phyloP scores from a whole-genome alignment of 129 eudicot species.

The Daucus carota region DH1_v3.0 NC_030382.2:45539001-45539500 shows the following conservation, averaged over 20 bases:
- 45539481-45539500: conserved; percentile 76
- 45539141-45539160: conserved; percentile 13
- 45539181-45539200: conserved; percentile 31
- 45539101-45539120: conserved; percentile 16
- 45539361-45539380: conserved; percentile 41
- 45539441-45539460: conserved; percentile 57
- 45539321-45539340: conserved; percentile 29
- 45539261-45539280: conserved; percentile 25
- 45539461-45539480: conserved; percentile 61
- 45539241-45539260: conserved; percentile 23
- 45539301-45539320: conserved; percentile 25
- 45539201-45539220: conserved; percentile 16
- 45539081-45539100: conserved; percentile 26
- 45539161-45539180: conserved; percentile 29
- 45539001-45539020: conserved; percentile 21
- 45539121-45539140: conserved; percentile 32
- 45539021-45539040: conserved; percentile 22
- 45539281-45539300: conserved; percentile 31
- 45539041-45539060: conserved; percentile 20
- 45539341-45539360: conserved; percentile 18
- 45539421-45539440: conserved; percentile 87
- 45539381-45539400: conserved; percentile 53
- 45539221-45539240: conserved; percentile 24
- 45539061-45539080: conserved; percentile 25
- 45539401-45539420: conserved; percentile 39